Conservation (phyloP, 169 alveolate genomes). For the Toxoplasma gondii region DNA sequence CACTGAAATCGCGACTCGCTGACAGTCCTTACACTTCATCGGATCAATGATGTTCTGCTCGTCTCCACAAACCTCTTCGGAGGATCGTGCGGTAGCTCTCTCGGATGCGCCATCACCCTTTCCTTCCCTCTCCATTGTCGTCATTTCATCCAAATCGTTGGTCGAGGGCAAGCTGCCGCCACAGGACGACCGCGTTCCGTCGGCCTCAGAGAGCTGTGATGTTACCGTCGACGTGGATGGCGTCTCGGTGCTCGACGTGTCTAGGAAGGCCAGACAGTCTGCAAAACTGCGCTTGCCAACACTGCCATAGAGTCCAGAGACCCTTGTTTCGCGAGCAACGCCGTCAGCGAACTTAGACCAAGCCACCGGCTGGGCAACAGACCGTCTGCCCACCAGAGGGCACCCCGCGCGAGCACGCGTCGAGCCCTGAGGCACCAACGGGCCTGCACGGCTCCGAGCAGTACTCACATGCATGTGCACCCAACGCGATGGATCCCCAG, state of each 20-base stretch:
- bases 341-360: not conserved
- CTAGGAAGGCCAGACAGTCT: not conserved
- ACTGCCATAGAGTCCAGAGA: not conserved
- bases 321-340: not conserved
- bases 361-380: not conserved
- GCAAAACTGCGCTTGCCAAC: not conserved
- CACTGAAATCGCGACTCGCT: not conserved
- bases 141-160: not conserved
- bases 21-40: not conserved
- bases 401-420: too few relatives aligned
- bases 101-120: too few relatives aligned
- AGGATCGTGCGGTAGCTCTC: too few relatives aligned
- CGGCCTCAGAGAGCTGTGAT: not conserved
- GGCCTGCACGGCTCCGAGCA: too few relatives aligned
- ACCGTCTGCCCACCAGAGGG: not conserved
- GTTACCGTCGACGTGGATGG: not conserved
- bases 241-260: not conserved
- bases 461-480: too few relatives aligned
- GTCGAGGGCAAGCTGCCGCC: not conserved
- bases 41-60: not conserved
- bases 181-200: not conserved
- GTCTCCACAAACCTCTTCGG: too few relatives aligned
- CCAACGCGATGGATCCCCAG: too few relatives aligned
- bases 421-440: too few relatives aligned
- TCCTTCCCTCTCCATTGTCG: too few relatives aligned